Evolutionary conservation across 352 stramenopile species (phyloP).

Genomic region (Aphanomyces stellatus): DNA sequence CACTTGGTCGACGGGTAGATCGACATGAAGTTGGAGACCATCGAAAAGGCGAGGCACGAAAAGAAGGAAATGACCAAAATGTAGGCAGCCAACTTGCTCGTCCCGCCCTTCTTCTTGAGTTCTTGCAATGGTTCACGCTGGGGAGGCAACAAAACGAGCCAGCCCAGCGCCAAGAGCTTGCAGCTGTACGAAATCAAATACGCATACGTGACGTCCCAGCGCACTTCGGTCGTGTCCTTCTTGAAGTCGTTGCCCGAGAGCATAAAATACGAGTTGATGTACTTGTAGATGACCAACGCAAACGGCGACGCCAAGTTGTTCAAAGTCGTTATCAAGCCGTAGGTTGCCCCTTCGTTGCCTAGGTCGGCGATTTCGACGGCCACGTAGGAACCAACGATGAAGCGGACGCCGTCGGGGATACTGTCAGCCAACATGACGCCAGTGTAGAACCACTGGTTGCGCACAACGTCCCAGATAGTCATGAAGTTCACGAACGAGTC

Average conservation of each 20-base stretch:
- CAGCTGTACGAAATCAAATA: not conserved
- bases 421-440: constrained; percentile 14
- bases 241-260: not conserved
- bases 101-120: not conserved
- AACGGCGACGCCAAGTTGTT: constrained; percentile 19
- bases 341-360: not conserved
- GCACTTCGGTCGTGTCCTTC: not conserved
- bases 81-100: not conserved
- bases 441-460: constrained; percentile 22
- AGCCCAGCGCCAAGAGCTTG: not conserved
- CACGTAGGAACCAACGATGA: constrained; percentile 22
- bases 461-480: constrained; percentile 15
- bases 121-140: not conserved
- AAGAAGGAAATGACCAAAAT: not conserved
- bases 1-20: not conserved
- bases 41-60: not conserved
- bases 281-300: not conserved
- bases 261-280: not conserved
- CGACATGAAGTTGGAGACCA: not conserved
- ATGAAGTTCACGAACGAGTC: constrained; percentile 14
- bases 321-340: not conserved
- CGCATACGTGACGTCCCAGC: not conserved
- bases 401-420: constrained; percentile 5
- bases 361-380: constrained; percentile 18
- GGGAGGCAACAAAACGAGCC: not conserved